Evolutionary conservation across 257 asterid species (phyloP).

Genomic region (Solanum piurae): DNA sequence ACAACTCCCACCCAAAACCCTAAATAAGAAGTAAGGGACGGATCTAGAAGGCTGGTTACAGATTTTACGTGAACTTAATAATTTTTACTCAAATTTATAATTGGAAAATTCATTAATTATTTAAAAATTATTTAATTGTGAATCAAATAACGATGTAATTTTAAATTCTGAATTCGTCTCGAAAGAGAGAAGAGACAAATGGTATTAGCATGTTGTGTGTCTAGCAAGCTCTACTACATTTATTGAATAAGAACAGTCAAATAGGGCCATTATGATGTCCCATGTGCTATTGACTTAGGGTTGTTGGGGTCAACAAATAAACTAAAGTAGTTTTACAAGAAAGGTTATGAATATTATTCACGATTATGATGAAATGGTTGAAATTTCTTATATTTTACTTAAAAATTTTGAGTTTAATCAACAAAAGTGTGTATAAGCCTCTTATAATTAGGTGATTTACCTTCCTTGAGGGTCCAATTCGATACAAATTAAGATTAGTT

Average conservation of each 20-base stretch:
- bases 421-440: not conserved
- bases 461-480: not conserved
- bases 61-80: not conserved
- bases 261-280: not conserved
- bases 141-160: no score
- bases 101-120: no score
- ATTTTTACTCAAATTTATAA: not conserved
- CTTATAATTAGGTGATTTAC: not conserved
- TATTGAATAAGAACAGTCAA: not conserved
- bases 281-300: not conserved
- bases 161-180: not conserved
- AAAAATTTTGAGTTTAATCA: accelerated
- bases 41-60: no score
- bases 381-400: not conserved
- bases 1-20: no score
- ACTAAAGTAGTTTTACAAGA: not conserved
- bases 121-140: no score
- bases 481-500: no score
- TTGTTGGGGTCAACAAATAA: not conserved
- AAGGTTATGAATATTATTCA: not conserved
- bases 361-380: not conserved
- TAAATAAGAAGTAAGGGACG: no score
- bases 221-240: not conserved
- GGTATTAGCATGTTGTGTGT: not conserved
- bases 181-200: not conserved